These are phyloP conservation scores for Ustilago sp. DNA, from an alignment of 1,284 basidiomycete genomes.

Conservation along the genomic window DNA sequence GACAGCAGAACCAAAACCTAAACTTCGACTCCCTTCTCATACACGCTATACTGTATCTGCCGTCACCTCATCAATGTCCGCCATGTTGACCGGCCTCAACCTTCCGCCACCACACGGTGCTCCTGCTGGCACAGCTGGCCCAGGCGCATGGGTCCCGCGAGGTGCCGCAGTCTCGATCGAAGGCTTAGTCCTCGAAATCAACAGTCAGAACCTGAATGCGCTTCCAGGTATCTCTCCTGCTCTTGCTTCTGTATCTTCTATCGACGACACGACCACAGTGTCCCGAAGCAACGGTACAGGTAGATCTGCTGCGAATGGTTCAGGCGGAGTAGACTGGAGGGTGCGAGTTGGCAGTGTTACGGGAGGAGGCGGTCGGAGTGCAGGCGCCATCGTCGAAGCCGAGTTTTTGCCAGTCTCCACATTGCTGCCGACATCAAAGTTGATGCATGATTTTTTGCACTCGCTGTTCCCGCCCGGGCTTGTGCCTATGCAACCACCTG, in stretches of 20 bases:
- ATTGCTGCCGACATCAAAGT: slow-evolving; percentile 38
- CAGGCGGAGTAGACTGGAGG: slow-evolving; percentile 40
- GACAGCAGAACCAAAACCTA: slow-evolving; percentile 21
- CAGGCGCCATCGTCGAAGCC: slow-evolving; percentile 52
- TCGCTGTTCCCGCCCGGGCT: slow-evolving; percentile 40
- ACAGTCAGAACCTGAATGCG: slow-evolving; percentile 33
- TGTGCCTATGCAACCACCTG: slow-evolving; percentile 16
- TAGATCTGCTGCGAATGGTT: background rate
- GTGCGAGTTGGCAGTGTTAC: slow-evolving; percentile 51
- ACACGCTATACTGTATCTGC: slow-evolving; percentile 49
- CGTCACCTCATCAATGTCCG: slow-evolving; percentile 45
- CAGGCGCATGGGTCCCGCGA: slow-evolving; percentile 61
- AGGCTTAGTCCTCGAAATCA: slow-evolving; percentile 54
- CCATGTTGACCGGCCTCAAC: slow-evolving; percentile 45
- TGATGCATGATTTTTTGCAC: slow-evolving; percentile 43
- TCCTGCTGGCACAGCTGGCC: slow-evolving; percentile 55
- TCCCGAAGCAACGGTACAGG: slow-evolving; percentile 3
- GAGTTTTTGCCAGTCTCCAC: slow-evolving; percentile 44
- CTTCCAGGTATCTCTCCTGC: slow-evolving; percentile 39
- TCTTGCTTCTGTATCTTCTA: slow-evolving; percentile 20
- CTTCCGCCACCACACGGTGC: slow-evolving; percentile 59
- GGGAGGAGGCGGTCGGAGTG: slow-evolving; percentile 50
- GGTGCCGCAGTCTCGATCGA: slow-evolving; percentile 58
- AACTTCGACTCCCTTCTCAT: slow-evolving; percentile 38
- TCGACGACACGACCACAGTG: slow-evolving; percentile 8